These are phyloP conservation scores for Coemansia sp. DNA, from an alignment of 192 early-diverging fungal species.

Conservation along the genomic window DNA sequence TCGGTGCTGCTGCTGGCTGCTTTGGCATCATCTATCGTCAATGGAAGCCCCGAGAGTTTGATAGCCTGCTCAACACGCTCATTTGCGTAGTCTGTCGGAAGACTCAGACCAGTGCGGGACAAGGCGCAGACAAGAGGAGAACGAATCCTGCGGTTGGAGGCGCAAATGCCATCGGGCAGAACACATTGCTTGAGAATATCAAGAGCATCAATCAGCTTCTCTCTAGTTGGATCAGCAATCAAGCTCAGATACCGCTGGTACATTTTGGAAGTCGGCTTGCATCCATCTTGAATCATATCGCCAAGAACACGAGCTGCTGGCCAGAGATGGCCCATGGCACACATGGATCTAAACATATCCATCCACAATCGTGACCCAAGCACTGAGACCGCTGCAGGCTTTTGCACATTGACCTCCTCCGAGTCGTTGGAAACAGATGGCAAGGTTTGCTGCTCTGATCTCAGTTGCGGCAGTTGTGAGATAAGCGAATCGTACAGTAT, in stretches of 20 bases:
- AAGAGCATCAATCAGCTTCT: conserved; percentile 1
- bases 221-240: conserved; percentile 14
- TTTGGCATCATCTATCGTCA: not conserved
- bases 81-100: not conserved
- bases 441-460: not conserved
- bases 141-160: not conserved
- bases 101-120: not conserved
- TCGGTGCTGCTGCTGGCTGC: not conserved
- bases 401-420: not conserved
- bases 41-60: conserved; percentile 11
- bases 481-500: conserved; percentile 37
- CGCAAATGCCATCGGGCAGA: not conserved
- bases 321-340: conserved; percentile 27
- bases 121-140: conserved; percentile 30
- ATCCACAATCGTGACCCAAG: conserved; percentile 14
- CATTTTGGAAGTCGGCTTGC: conserved; percentile 21
- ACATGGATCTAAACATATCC: conserved; percentile 4
- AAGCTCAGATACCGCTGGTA: conserved; percentile 21
- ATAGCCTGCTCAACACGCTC: conserved; percentile 38
- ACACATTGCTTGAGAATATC: conserved; percentile 6
- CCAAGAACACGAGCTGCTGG: conserved; percentile 31
- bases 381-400: conserved; percentile 7
- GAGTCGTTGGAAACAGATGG: not conserved
- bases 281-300: conserved; percentile 23
- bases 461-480: conserved; percentile 8